Conservation (phyloP, 257 asterid genomes). For the Apocynum venetum region DNA sequence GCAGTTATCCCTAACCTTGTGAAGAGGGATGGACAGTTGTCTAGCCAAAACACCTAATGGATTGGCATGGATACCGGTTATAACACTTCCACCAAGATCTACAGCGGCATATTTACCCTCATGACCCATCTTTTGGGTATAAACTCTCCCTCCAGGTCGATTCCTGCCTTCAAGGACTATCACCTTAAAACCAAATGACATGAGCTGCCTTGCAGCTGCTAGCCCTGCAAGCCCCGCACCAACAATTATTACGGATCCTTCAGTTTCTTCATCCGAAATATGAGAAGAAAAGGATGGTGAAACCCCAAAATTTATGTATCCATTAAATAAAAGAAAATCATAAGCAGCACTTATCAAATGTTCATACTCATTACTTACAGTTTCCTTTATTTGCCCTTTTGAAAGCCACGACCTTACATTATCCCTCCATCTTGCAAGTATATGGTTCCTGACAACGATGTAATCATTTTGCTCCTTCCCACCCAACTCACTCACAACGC, state of each 20-base stretch:
- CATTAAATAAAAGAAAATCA: constrained; percentile 61
- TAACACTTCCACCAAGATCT: constrained; percentile 86
- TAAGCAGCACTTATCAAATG: constrained; percentile 57
- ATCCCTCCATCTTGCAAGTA: constrained; percentile 66
- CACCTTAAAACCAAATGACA: constrained; percentile 73
- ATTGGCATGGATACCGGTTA: constrained; percentile 80
- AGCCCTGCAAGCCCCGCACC: constrained; percentile 83
- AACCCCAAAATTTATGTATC: constrained; percentile 80
- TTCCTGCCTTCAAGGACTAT: constrained; percentile 62
- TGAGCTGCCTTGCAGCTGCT: constrained; percentile 77
- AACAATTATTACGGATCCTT: constrained; percentile 58
- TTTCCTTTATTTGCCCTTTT: constrained; percentile 61
- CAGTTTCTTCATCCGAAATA: constrained; percentile 39
- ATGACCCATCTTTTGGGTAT: constrained; percentile 63
- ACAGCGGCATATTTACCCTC: constrained; percentile 52
- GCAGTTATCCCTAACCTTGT: constrained; percentile 69
- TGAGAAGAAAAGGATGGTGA: constrained; percentile 42
- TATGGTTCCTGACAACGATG: constrained; percentile 81
- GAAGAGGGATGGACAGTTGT: constrained; percentile 73
- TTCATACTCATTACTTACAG: constrained; percentile 59
- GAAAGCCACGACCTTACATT: constrained; percentile 65
- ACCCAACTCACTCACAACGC: constrained; percentile 54
- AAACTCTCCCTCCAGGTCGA: constrained; percentile 90
- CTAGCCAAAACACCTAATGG: constrained; percentile 84
- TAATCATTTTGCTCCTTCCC: constrained; percentile 84